Evolutionary conservation across 805 yeast genomes (phyloP), one percentile per base, ranked within the genome.

Genomic region (Wickerhamomyces chaumierensis): DNA sequence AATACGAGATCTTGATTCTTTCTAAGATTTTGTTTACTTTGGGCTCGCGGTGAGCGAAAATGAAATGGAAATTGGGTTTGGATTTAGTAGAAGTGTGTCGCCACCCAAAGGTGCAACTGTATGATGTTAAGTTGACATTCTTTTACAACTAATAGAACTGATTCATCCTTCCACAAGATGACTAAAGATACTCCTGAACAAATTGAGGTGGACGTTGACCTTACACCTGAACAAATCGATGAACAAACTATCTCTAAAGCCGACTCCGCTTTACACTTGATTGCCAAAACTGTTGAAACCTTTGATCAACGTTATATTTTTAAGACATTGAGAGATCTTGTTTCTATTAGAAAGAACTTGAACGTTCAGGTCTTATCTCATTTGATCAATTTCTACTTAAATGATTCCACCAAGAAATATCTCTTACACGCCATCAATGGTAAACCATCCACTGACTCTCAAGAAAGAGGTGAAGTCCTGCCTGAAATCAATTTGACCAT

Each of bases 291-390:
- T 3, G 80, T 80, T 11, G 57, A 73, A 35, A 75, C 76, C 39
- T 76, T 78, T 56, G 98, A 92, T 60, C 84, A 94, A 48, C 75
- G 96, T 47, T 84, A 81, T 61, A 75, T 92, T 35, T 72, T 90
- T 59, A 83, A 82, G 54, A 88, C 85, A 18, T 72, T 92, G 46
- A 78, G 95, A 45, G 94, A 85, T 45, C 66, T 88, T 50, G 83
- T 88, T 7, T 66, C 76, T 2, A 65, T 90, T 45, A 76, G 96
- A 62, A 71, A 78, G 41, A 66, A 71, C 31, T 62, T 88, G 44
- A 71, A 69, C 39, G 66, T 67, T 12, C 69, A 65, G 13, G 67
- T 74, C 11, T 65, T 92, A 42, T 60, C 73, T 8, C 55, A 64
- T n/a, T 61, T 82, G 29, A 65, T 87, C 35, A 64, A 64, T 37